Conservation (phyloP, 2,329 filamentous ascomycete genomes). For the Microdochium trichocladiopsis region DNA sequence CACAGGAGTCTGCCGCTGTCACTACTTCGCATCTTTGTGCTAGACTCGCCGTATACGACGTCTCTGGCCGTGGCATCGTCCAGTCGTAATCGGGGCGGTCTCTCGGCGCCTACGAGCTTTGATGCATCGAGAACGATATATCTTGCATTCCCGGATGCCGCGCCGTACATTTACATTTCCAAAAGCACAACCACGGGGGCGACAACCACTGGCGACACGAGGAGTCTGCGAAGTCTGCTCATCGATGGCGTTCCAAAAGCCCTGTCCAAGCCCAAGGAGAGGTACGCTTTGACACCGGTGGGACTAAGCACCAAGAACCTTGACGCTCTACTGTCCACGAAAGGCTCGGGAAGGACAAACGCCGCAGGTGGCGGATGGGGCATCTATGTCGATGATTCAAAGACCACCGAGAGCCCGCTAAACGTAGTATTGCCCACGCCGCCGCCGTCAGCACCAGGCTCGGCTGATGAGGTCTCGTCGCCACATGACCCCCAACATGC, state of each 20-base stretch:
- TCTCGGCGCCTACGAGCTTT: slow-evolving; percentile 31
- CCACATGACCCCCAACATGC: background rate
- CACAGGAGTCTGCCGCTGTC: slow-evolving; percentile 62
- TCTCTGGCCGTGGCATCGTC: slow-evolving; percentile 34
- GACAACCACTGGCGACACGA: slow-evolving; percentile 41
- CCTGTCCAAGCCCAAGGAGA: slow-evolving; percentile 64
- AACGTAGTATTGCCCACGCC: slow-evolving; percentile 39
- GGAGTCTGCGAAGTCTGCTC: slow-evolving; percentile 62
- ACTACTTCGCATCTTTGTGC: slow-evolving; percentile 70
- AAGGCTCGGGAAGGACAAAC: slow-evolving; percentile 64
- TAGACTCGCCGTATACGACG: slow-evolving; percentile 75
- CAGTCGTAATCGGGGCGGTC: slow-evolving; percentile 9
- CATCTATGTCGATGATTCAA: slow-evolving; percentile 62
- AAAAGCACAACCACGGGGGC: slow-evolving; percentile 38
- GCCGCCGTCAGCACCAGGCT: slow-evolving; percentile 27
- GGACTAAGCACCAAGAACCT: slow-evolving; percentile 67
- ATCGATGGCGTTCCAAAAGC: slow-evolving; percentile 78
- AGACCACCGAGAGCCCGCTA: slow-evolving; percentile 35
- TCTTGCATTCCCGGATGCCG: slow-evolving; percentile 74
- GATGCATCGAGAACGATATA: slow-evolving; percentile 68
- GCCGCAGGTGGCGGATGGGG: slow-evolving; percentile 72
- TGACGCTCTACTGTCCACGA: slow-evolving; percentile 58
- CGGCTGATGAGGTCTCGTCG: slow-evolving; percentile 21
- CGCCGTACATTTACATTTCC: slow-evolving; percentile 66
- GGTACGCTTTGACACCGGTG: slow-evolving; percentile 63